Evolutionary conservation across 2,329 filamentous ascomycete species (phyloP).

Genomic region (Fusarium sp.): DNA sequence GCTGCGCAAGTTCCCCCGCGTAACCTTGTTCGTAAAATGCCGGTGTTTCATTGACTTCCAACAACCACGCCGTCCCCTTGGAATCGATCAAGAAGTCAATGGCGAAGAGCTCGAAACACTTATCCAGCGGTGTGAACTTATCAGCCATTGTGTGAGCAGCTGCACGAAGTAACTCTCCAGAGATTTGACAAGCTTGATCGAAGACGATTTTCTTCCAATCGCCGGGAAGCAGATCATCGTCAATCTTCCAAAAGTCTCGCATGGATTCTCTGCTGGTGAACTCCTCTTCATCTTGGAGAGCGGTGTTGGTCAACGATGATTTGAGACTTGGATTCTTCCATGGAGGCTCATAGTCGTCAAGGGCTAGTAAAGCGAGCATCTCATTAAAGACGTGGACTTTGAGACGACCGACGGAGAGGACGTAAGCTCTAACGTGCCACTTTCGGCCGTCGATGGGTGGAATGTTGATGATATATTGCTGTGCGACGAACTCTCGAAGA

Average conservation of each 20-base stretch:
- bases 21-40: slow-evolving; percentile 51
- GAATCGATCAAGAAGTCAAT: slow-evolving; percentile 51
- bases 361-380: slow-evolving; percentile 50
- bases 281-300: slow-evolving; percentile 50
- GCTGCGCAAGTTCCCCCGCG: slow-evolving; percentile 47
- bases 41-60: slow-evolving; percentile 54
- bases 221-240: slow-evolving; percentile 44
- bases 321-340: slow-evolving; percentile 50
- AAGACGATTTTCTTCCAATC: slow-evolving; percentile 50
- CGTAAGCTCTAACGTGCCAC: slow-evolving; percentile 53
- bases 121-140: slow-evolving; percentile 51
- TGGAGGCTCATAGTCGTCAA: slow-evolving; percentile 50
- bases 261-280: slow-evolving; percentile 48
- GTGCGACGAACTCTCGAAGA: slow-evolving; percentile 52
- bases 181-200: slow-evolving; percentile 49
- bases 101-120: slow-evolving; percentile 53
- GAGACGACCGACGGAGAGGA: slow-evolving; percentile 50
- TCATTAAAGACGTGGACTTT: slow-evolving; percentile 52
- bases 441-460: slow-evolving; percentile 48
- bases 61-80: slow-evolving; percentile 47
- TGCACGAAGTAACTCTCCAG: slow-evolving; percentile 48
- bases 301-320: slow-evolving; percentile 52
- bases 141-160: slow-evolving; percentile 53
- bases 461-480: slow-evolving; percentile 50
- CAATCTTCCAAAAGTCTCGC: slow-evolving; percentile 48